Conservation (phyloP, 202 grass and related monocot species). For the Miscanthus sacchariflorus region DNA sequence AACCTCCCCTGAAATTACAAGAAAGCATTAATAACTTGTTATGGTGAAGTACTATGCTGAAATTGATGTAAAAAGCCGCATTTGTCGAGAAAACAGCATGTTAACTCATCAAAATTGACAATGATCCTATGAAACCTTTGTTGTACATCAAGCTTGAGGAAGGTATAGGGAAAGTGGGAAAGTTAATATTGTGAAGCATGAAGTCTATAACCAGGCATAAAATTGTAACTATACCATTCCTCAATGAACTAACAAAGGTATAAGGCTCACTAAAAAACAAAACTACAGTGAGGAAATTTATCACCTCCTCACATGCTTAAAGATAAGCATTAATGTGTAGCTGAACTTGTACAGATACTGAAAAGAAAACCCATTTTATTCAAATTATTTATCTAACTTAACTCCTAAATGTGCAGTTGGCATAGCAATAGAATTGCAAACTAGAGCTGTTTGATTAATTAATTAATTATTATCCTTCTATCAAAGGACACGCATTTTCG, state of each 20-base stretch:
- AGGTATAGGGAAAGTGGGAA: neutral
- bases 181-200: neutral
- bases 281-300: neutral
- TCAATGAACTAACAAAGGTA: neutral
- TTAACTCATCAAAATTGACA: conserved; percentile 15
- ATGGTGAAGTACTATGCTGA: neutral
- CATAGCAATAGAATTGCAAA: neutral
- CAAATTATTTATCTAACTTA: neutral
- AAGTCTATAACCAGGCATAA: neutral
- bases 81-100: neutral
- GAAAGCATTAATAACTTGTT: conserved; percentile 24
- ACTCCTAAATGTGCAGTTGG: neutral
- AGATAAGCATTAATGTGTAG: neutral
- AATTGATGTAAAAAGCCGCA: neutral
- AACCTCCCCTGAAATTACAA: conserved; percentile 71
- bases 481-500: neutral
- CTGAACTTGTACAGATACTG: neutral
- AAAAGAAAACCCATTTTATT: neutral
- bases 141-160: neutral
- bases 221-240: neutral
- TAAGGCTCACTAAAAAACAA: neutral
- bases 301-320: neutral
- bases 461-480: neutral
- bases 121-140: neutral
- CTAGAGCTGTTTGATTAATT: neutral